A percentile compares a stretch with the other conserved stretches of the same genome.
Conservation (phyloP, 257 asterid species). For the Solanum appendiculatum region DNA sequence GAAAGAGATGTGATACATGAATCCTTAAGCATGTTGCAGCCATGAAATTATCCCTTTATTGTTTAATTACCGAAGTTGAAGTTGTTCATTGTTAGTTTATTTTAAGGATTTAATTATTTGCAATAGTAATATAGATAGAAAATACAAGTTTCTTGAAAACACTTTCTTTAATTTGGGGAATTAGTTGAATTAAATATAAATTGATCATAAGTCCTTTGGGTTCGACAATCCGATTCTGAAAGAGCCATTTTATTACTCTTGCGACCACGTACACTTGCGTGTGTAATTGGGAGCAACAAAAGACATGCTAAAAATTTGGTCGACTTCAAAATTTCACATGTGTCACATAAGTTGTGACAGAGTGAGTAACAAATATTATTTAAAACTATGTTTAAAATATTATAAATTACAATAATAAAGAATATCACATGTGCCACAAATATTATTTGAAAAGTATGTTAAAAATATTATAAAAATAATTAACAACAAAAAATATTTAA, state of each 20-base stretch:
- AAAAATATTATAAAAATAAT: no score
- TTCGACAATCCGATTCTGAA: no score
- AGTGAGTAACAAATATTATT: not conserved
- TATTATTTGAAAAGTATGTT: no score
- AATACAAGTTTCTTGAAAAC: no score
- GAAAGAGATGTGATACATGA: not conserved
- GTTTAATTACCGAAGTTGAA: not conserved
- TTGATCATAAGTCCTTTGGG: not conserved
- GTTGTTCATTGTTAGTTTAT: not conserved
- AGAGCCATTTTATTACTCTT: not conserved
- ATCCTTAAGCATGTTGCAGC: not conserved
- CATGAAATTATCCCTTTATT: not conserved
- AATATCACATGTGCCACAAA: not conserved
- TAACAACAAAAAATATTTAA: no score
- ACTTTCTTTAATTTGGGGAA: not conserved
- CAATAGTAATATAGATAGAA: no score
- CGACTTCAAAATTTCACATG: not conserved
- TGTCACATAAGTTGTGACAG: not conserved
- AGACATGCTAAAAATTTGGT: not conserved
- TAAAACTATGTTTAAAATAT: not conserved
- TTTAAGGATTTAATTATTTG: no score
- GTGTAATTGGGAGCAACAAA: not conserved
- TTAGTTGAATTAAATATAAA: not conserved
- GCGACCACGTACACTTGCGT: not conserved
- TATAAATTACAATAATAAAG: not conserved